Percentiles rank a stretch among this genome's conserved stretches.
Evolutionary conservation across 257 asterid genomes (phyloP).

Genomic region (Salvia splendens): DNA sequence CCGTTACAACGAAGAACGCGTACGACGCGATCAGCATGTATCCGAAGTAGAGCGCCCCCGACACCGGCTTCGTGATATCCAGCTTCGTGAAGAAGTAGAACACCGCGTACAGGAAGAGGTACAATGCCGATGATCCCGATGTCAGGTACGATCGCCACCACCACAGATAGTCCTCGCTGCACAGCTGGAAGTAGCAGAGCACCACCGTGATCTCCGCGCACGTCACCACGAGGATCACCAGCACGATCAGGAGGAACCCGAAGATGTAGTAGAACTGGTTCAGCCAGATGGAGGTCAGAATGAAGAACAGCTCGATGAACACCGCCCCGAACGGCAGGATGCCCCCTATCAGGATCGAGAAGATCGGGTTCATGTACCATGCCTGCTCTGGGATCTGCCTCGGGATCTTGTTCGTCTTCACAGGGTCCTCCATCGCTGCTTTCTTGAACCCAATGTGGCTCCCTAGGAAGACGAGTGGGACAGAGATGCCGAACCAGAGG

Average conservation of each 20-base stretch:
- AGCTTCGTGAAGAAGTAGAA: slow-evolving; percentile 87
- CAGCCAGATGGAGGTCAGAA: slow-evolving; percentile 81
- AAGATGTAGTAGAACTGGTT: slow-evolving; percentile 80
- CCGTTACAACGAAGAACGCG: slow-evolving; percentile 72
- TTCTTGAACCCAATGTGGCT: slow-evolving; percentile 62
- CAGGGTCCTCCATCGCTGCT: slow-evolving; percentile 66
- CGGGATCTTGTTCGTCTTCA: slow-evolving; percentile 71
- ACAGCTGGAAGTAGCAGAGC: slow-evolving; percentile 83
- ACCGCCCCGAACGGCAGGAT: slow-evolving; percentile 79
- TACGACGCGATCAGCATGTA: slow-evolving; percentile 81
- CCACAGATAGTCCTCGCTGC: slow-evolving; percentile 83
- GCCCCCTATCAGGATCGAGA: slow-evolving; percentile 70
- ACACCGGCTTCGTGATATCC: slow-evolving; percentile 68
- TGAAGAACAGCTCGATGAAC: slow-evolving; percentile 83
- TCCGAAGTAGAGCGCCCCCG: slow-evolving; percentile 71
- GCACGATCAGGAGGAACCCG: slow-evolving; percentile 73
- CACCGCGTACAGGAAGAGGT: slow-evolving; percentile 68
- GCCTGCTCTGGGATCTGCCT: slow-evolving; percentile 78
- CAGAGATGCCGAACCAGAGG: slow-evolving; percentile 72
- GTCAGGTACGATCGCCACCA: slow-evolving; percentile 86
- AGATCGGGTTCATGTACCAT: slow-evolving; percentile 66
- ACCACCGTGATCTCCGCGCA: slow-evolving; percentile 75
- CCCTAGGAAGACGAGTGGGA: slow-evolving; percentile 69
- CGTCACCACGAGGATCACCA: slow-evolving; percentile 61
- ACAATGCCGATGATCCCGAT: slow-evolving; percentile 71